Evolutionary conservation across 139 green algal species (phyloP).

Genomic region (Asterochloris sp.): DNA sequence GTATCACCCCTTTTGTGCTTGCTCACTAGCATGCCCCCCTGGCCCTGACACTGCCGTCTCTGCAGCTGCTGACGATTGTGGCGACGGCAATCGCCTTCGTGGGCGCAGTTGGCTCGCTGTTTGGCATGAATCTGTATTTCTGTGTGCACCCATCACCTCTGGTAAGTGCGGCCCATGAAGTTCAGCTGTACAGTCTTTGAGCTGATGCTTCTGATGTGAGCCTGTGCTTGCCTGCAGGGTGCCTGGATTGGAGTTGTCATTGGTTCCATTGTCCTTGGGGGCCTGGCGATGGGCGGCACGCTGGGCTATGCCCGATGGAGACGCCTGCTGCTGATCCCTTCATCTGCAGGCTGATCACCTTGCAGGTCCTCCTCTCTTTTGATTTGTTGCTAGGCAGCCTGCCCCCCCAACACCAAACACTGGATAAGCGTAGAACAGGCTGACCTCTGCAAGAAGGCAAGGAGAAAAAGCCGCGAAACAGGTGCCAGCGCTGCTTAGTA

Average conservation of each 20-base stretch:
- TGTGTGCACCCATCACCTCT: not conserved
- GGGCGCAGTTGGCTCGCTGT: slow-evolving; percentile 1
- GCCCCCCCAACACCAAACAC: too few species aligned
- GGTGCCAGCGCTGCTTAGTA: too few species aligned
- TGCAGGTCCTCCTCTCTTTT: too few species aligned
- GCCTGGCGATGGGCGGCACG: not conserved
- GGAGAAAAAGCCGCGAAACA: too few species aligned
- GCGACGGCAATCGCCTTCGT: not conserved
- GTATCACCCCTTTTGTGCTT: too few species aligned
- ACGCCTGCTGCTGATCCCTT: slow-evolving; percentile 10
- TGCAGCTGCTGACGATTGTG: not conserved
- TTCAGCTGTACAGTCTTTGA: not conserved
- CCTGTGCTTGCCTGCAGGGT: not conserved
- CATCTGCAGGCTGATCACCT: not conserved
- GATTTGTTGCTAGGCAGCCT: too few species aligned
- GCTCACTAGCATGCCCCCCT: too few species aligned
- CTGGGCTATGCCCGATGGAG: slow-evolving; percentile 1
- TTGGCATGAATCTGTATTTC: slow-evolving; percentile 17
- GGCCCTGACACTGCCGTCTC: too few species aligned
- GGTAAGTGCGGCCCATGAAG: not conserved
- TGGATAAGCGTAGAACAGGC: too few species aligned
- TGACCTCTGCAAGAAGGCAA: too few species aligned
- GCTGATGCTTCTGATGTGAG: not conserved
- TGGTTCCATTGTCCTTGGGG: not conserved
- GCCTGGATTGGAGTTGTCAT: not conserved